Evolutionary conservation across 805 yeast genomes (phyloP).

Genomic region (Komagataella phaffii): DNA sequence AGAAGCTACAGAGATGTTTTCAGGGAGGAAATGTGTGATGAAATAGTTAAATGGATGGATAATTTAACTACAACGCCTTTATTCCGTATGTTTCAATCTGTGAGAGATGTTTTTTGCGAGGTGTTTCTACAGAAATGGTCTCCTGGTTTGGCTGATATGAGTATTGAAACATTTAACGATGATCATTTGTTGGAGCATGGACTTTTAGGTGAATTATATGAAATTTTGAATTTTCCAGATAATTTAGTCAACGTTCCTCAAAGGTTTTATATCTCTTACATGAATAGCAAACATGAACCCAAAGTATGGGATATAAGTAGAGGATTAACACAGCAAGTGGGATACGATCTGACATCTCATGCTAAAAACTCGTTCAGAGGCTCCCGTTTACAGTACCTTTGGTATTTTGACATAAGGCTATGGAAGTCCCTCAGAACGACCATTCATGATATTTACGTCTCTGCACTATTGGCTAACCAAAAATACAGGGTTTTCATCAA

Average conservation of each 20-base stretch:
- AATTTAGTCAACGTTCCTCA: neutral
- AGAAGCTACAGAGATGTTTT: conserved; percentile 56
- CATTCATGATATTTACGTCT: conserved; percentile 52
- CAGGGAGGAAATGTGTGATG: conserved; percentile 71
- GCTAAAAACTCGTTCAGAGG: conserved; percentile 17
- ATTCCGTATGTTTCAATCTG: conserved; percentile 29
- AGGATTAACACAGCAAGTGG: neutral
- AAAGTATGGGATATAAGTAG: conserved; percentile 7
- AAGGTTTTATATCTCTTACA: neutral
- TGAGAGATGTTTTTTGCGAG: conserved; percentile 37
- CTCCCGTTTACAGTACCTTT: conserved; percentile 44
- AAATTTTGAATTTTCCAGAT: neutral
- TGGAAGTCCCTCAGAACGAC: conserved; percentile 49
- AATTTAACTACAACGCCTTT: conserved; percentile 43
- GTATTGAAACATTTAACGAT: neutral
- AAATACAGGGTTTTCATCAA: conserved; percentile 45
- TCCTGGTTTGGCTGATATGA: conserved; percentile 26
- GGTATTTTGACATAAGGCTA: conserved; percentile 56
- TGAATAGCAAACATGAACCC: neutral
- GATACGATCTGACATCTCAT: neutral
- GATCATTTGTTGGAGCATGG: neutral
- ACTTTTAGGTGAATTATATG: neutral
- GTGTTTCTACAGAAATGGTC: conserved; percentile 54
- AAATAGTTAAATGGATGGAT: conserved; percentile 51
- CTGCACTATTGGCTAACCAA: conserved; percentile 48